Conservation (phyloP, 2,329 filamentous ascomycete genomes). For the Aspergillus jensenii region DNA sequence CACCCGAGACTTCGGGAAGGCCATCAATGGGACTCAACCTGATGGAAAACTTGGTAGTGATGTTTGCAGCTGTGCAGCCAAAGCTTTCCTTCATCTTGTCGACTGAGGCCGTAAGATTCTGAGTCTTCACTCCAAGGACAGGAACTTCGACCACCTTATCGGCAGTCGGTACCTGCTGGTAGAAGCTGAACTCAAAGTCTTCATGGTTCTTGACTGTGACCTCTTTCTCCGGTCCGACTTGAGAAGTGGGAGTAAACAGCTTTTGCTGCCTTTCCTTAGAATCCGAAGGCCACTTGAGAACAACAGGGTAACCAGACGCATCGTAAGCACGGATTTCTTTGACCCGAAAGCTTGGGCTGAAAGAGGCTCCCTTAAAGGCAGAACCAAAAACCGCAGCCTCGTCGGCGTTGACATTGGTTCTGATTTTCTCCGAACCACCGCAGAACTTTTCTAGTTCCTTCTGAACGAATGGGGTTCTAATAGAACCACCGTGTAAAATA, state of each 20-base stretch:
- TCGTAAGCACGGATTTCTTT: slow-evolving; percentile 93
- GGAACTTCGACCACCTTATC: slow-evolving; percentile 54
- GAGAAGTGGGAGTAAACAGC: slow-evolving; percentile 76
- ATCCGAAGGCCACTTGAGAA: slow-evolving; percentile 72
- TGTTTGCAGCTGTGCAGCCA: slow-evolving; percentile 72
- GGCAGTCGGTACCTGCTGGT: slow-evolving; percentile 64
- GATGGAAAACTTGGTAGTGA: slow-evolving; percentile 76
- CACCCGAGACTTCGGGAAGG: slow-evolving; percentile 73
- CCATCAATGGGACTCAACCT: slow-evolving; percentile 72
- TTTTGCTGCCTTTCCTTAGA: slow-evolving; percentile 74
- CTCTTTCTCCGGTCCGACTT: slow-evolving; percentile 77
- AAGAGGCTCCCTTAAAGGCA: slow-evolving; percentile 85
- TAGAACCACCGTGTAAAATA: slow-evolving; percentile 88
- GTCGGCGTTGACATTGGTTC: slow-evolving; percentile 93
- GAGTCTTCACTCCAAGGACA: slow-evolving; percentile 68
- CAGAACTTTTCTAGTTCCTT: slow-evolving; percentile 76
- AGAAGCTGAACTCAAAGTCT: slow-evolving; percentile 78
- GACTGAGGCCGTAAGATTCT: slow-evolving; percentile 84
- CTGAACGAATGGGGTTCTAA: slow-evolving; percentile 92
- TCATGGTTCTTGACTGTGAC: slow-evolving; percentile 78
- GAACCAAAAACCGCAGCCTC: slow-evolving; percentile 96
- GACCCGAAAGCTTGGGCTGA: slow-evolving; percentile 94
- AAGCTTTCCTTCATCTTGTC: slow-evolving; percentile 74
- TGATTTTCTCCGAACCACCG: slow-evolving; percentile 73
- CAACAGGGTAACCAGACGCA: slow-evolving; percentile 68